Conservation (phyloP, 768 basidiomycete species). For the Lactarius deliciosus region DNA sequence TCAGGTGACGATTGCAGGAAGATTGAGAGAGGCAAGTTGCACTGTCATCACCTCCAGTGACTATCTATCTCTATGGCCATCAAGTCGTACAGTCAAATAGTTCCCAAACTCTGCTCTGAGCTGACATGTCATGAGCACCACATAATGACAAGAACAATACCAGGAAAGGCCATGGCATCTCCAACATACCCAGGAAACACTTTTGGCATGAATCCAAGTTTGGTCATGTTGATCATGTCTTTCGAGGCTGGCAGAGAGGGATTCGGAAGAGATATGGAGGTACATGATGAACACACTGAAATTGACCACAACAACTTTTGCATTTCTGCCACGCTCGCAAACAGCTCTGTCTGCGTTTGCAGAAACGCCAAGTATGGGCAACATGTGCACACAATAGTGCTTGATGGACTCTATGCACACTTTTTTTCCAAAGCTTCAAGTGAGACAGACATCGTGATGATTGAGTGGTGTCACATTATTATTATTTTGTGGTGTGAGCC, state of each 20-base stretch:
- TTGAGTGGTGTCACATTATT: slow-evolving; percentile 60
- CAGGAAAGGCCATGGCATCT: too few species aligned
- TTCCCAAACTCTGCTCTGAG: too few species aligned
- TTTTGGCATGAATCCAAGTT: too few species aligned
- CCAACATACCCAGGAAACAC: too few species aligned
- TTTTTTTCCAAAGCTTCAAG: slow-evolving; percentile 98
- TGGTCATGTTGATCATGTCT: slow-evolving; percentile 99
- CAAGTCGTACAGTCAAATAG: too few species aligned
- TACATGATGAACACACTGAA: slow-evolving; percentile 52
- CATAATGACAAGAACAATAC: too few species aligned
- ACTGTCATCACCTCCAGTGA: too few species aligned
- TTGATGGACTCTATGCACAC: slow-evolving; percentile 97
- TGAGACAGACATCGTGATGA: slow-evolving; percentile 90
- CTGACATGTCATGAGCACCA: too few species aligned
- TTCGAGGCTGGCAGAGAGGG: background rate
- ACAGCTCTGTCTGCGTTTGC: slow-evolving; percentile 87
- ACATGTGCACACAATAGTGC: slow-evolving; percentile 90
- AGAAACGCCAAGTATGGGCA: slow-evolving; percentile 73
- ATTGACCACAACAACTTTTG: slow-evolving; percentile 95
- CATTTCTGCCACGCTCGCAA: slow-evolving; percentile 86
- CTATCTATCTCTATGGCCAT: too few species aligned
- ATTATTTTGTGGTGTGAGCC: background rate
- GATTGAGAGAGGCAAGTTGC: too few species aligned
- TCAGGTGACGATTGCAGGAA: too few species aligned
- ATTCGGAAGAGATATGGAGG: background rate